Evolutionary conservation across 345 rosid genomes (phyloP).

Genomic region (Gossypium arboreum): DNA sequence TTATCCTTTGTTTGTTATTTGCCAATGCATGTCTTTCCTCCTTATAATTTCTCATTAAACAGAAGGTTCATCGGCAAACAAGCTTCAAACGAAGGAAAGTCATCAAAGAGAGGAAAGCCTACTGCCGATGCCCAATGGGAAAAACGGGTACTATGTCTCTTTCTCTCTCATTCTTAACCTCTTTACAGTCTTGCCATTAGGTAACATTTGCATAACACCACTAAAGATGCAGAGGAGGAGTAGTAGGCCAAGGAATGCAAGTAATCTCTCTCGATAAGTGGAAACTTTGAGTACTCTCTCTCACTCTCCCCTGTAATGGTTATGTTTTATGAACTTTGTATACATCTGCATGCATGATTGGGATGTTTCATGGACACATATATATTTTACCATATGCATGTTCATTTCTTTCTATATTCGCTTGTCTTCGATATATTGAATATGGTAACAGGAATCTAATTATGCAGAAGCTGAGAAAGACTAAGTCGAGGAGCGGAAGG

Average conservation of each 20-base stretch:
- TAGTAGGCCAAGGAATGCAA: not conserved
- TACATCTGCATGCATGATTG: not conserved
- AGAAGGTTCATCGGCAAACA: not conserved
- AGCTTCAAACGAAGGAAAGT: not conserved
- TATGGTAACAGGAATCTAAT: not conserved
- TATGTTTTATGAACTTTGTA: not conserved
- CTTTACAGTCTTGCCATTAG: not conserved
- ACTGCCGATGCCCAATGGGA: not conserved
- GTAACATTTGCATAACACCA: not conserved
- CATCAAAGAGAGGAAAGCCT: not conserved
- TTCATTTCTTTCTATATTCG: not conserved
- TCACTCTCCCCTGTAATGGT: not conserved
- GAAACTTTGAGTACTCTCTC: constrained; percentile 1
- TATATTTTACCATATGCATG: not conserved
- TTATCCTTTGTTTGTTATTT: not conserved
- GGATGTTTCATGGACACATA: not conserved
- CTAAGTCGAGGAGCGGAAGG: not conserved
- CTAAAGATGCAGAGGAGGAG: not conserved
- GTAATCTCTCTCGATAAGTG: not conserved
- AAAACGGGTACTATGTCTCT: not conserved
- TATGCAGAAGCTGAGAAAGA: not conserved
- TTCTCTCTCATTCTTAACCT: not conserved
- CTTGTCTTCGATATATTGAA: not conserved
- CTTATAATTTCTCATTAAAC: not conserved
- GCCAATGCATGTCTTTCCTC: not conserved